Base-by-base conservation (phyloP, 164 flowering plant genomes). In the Tinospora cordifolia region DNA sequence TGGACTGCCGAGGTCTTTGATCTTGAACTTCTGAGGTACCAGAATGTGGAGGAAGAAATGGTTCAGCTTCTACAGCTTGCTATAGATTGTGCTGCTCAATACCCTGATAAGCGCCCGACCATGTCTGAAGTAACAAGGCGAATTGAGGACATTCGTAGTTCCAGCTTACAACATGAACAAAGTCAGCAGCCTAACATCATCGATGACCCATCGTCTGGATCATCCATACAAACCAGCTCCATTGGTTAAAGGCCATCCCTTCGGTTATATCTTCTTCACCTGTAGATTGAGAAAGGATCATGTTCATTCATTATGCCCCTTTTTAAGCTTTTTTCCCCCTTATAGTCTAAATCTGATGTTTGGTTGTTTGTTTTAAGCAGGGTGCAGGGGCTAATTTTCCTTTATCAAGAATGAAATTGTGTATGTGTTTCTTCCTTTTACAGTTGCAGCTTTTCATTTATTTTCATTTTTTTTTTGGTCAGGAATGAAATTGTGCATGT, bases 1-100 rank as follows among this genome's bases (percentile, higher is more conserved):
- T 93, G 93, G 94, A 82, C 89, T 0, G 67, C 90, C 0, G 90
- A 90, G 84, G 93, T 93, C 34, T 90, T 93, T 65, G 98, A 93
- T 68, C 73, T 80, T 0, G 95, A 93, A 82, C 92, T 93, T 26
- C 79, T 90, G 22, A 80, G 93, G 75, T 89, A 90, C 83, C 89
- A 87, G 74, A 88, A 76, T 26, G 90, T 87, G 2, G 98, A 90
- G 75, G 95, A 89, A 67, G 91, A 90, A 62, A 90, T 92, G 98
- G 91, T 90, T 59, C 85, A 86, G 79, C 87, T 90, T 51, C 69
- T 92, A 51, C 92, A 90, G 74, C 84, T 92, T 19, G 98, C 88
- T 0, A 75, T 90, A 19, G 84, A 87, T 60, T 92, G 98, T 69
- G 76, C 88, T 0, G 85, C 83, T 10, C 91, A 83, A 69, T 83